Evolutionary conservation across 306 rosid species (phyloP), one percentile per base, ranked within the genome.

Genomic region (Hylodesmum podocarpum): DNA sequence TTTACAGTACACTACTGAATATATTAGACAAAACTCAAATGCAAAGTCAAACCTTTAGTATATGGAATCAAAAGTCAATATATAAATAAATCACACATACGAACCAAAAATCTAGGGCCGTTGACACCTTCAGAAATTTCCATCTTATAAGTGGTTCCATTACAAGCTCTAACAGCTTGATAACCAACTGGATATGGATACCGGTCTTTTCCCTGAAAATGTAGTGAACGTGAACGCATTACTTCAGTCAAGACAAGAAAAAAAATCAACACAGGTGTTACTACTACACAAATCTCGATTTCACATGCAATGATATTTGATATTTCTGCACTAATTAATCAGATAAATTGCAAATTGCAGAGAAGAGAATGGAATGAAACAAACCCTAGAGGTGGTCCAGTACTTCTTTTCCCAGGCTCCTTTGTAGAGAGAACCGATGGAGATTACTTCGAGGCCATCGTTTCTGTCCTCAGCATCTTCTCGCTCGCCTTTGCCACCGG

Each of bases 311-410:
- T 25, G 16, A 55, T 49, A 41, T 12, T 36, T 61, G 37, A 33
- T 33, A 33, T 33, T 33, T 4, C 5, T 55, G 27, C 66, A 64
- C 34, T 36, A 11, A 25, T 53, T 9, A 3, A 33, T 47, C 46
- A 79, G 18, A 25, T 58, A 13, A 27, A 63, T 28, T 27, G 37
- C 4, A 69, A 78, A 46, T 37, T 5, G 43, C 49, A 72, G 8
- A 4, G 37, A 24, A 58, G 61, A 28, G 59, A 31, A 61, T 31
- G 51, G 54, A 79, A 53, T 9, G 80, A 9, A 8, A 80, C 89
- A 44, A 87, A 94, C 98, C 97, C 98, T 88, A 72, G 96, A 88
- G 77, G 88, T 87, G 90, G 91, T 91, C 98, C 97, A 94, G 77
- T 91, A 94, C 84, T 91, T 94, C 89, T 94, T 94, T 66, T 88